Evolutionary conservation across 306 rosid genomes (phyloP).

Genomic region (Sechiopsis laciniata): DNA sequence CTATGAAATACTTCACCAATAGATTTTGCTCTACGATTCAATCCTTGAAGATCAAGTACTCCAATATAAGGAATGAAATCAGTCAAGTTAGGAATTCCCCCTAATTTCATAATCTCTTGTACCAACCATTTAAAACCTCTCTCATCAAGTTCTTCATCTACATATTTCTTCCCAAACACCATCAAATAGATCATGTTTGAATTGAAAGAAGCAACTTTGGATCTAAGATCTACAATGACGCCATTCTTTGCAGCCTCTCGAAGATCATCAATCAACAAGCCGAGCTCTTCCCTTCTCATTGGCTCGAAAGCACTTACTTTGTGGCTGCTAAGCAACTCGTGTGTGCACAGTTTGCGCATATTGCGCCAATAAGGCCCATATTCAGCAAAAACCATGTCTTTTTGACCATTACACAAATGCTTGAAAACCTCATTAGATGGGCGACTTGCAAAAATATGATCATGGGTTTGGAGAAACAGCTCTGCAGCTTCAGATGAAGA

Average conservation of each 20-base stretch:
- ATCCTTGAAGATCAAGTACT: not conserved
- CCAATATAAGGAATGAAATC: not conserved
- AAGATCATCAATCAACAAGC: not conserved
- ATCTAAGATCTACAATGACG: not conserved
- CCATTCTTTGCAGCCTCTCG: not conserved
- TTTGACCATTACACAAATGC: not conserved
- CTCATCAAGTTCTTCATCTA: not conserved
- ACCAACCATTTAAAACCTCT: not conserved
- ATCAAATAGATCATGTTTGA: not conserved
- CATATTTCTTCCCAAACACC: not conserved
- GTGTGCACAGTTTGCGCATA: not conserved
- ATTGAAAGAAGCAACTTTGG: not conserved
- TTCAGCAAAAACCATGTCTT: not conserved
- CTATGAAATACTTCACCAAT: not conserved
- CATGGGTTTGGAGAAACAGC: conserved; percentile 13
- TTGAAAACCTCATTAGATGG: not conserved
- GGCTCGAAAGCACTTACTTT: not conserved
- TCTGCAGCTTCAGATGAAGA: conserved; percentile 70
- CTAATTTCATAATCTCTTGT: not conserved
- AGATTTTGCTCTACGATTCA: not conserved
- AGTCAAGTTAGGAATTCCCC: not conserved
- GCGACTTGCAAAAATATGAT: not conserved
- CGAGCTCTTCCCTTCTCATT: not conserved
- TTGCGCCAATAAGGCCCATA: not conserved
- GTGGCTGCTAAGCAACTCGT: not conserved